These are phyloP conservation scores for Lasiosphaeris hirsuta DNA, from an alignment of 495 filamentous ascomycete species.

Conservation along the genomic window DNA sequence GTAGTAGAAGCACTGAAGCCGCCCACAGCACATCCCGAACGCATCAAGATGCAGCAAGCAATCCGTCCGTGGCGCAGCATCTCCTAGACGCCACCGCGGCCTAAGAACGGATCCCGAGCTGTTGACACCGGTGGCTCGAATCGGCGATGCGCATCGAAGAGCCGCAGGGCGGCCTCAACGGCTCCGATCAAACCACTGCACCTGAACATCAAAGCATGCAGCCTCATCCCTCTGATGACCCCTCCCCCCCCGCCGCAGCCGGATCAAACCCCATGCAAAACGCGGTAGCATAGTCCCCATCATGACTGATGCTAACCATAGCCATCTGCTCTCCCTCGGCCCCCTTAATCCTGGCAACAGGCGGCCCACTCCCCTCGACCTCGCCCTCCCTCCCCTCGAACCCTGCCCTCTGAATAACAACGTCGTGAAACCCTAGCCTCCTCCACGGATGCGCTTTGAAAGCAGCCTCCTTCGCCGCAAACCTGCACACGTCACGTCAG, in stretches of 20 bases:
- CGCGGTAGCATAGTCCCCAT: conserved; percentile 35
- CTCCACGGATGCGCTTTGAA: conserved; percentile 55
- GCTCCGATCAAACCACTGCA: no score
- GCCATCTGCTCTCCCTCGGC: conserved; percentile 16
- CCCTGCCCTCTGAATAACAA: conserved; percentile 34
- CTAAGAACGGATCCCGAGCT: no score
- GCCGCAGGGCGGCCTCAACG: no score
- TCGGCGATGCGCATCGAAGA: no score
- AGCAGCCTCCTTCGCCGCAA: conserved; percentile 63
- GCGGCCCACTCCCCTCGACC: conserved; percentile 5
- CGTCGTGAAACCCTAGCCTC: conserved; percentile 43
- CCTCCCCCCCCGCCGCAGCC: neutral
- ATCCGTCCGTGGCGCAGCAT: no score
- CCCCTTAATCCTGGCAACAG: conserved; percentile 18
- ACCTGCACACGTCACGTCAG: conserved; percentile 38
- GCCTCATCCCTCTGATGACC: neutral
- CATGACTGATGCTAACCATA: conserved; percentile 38
- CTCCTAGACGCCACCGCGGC: no score
- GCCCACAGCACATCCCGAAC: no score
- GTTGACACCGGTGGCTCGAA: no score
- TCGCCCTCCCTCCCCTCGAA: neutral
- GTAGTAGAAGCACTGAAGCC: no score
- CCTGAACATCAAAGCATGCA: no score
- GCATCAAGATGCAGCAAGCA: no score
- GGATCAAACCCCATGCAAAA: conserved; percentile 27